Conservation (phyloP, 345 rosid species). For the Kandelia obovata region DNA sequence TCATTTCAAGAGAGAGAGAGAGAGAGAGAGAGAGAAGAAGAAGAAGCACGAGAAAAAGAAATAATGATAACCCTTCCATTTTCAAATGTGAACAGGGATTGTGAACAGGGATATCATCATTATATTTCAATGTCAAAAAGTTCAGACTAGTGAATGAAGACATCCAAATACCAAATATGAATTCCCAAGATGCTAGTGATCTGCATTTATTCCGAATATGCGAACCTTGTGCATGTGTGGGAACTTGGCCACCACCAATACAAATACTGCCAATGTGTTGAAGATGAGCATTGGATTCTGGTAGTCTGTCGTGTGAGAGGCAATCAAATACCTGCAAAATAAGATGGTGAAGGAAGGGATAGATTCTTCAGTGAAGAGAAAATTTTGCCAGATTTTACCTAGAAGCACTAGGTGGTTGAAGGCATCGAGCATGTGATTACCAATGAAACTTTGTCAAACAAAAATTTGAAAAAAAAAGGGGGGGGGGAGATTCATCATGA, state of each 20-base stretch:
- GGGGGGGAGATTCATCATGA: conserved; percentile 9
- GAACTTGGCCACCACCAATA: conserved; percentile 34
- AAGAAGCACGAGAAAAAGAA: too few species aligned
- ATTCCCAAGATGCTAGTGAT: conserved; percentile 14
- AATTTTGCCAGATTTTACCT: too few species aligned
- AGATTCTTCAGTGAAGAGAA: too few species aligned
- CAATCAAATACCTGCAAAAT: conserved; percentile 31
- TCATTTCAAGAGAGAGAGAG: conserved; percentile 15
- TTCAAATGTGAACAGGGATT: conserved; percentile 35
- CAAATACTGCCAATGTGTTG: conserved; percentile 32
- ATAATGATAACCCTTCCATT: conserved; percentile 30
- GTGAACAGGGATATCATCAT: conserved; percentile 30
- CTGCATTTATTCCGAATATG: conserved; percentile 33
- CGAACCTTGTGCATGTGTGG: conserved; percentile 39
- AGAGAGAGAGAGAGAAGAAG: background rate
- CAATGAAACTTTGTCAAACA: background rate
- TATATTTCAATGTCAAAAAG: conserved; percentile 18
- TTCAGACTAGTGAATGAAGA: conserved; percentile 1
- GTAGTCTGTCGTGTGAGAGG: conserved; percentile 31
- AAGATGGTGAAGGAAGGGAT: too few species aligned
- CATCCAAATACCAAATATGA: background rate
- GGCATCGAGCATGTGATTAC: too few species aligned
- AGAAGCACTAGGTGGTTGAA: too few species aligned
- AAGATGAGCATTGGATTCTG: conserved; percentile 36
- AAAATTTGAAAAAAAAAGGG: conserved; percentile 6